Evolutionary conservation across 1,284 basidiomycete genomes (phyloP).

Genomic region (Irpex sp.): DNA sequence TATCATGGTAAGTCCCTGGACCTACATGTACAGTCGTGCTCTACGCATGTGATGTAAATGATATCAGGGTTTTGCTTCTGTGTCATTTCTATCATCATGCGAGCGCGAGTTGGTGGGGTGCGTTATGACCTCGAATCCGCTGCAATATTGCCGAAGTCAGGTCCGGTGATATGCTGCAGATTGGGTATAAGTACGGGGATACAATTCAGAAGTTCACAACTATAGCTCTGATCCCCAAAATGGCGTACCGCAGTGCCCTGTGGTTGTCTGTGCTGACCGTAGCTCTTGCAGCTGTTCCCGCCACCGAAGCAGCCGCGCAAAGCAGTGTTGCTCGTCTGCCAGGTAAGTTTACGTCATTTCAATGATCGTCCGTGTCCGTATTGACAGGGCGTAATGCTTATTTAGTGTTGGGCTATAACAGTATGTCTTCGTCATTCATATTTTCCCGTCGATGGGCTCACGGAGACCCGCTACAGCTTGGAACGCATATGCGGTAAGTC

Average conservation of each 20-base stretch:
- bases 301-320: neutral
- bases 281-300: neutral
- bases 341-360: slow-evolving; percentile 10
- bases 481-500: neutral
- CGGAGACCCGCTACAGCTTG: neutral
- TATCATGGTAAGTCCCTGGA: neutral
- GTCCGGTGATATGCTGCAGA: neutral
- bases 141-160: neutral
- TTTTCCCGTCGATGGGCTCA: neutral
- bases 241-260: neutral
- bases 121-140: neutral
- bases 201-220: neutral
- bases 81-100: neutral
- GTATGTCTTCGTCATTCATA: slow-evolving; percentile 16
- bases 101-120: neutral
- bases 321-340: slow-evolving; percentile 18
- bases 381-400: neutral
- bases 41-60: neutral
- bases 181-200: neutral
- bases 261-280: neutral
- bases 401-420: slow-evolving; percentile 29
- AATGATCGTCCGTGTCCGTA: neutral
- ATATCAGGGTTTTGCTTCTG: neutral
- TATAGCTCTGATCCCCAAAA: neutral
- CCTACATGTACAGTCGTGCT: neutral